Percentiles rank a stretch among this genome's conserved stretches.
These are phyloP conservation scores for Rosellinia necatrix DNA, from an alignment of 2,329 filamentous ascomycete species.

Conservation along the genomic window DNA sequence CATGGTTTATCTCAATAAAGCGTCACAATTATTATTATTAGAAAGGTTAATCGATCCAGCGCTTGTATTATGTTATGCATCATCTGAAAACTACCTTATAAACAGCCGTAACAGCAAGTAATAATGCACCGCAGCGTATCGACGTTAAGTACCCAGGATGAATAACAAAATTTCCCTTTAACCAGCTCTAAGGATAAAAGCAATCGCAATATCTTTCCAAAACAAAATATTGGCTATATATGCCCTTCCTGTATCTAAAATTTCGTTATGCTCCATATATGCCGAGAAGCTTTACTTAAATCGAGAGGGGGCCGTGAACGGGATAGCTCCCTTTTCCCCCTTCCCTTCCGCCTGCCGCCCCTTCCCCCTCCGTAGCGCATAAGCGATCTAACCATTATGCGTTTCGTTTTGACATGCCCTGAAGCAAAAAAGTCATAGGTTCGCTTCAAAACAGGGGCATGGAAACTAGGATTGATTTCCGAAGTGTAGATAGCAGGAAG, in stretches of 20 bases:
- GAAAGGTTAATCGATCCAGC: neutral
- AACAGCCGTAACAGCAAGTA: neutral
- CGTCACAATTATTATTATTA: too few species aligned
- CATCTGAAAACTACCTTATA: too few species aligned
- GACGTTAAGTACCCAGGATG: too few species aligned
- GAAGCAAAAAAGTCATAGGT: conserved; percentile 4
- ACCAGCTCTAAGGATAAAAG: conserved; percentile 2
- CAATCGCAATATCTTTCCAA: neutral
- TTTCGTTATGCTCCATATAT: conserved; percentile 10
- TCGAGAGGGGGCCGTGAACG: conserved; percentile 7
- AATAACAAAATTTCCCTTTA: neutral
- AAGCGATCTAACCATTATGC: neutral
- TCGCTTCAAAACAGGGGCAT: neutral
- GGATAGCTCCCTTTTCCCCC: neutral
- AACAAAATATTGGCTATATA: conserved; percentile 3
- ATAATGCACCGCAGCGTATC: too few species aligned
- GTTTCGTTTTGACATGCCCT: neutral
- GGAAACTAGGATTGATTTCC: neutral
- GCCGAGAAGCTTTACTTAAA: conserved; percentile 1
- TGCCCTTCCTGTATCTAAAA: conserved; percentile 16
- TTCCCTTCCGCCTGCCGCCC: neutral
- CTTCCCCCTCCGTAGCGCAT: neutral
- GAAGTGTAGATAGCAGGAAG: conserved; percentile 4
- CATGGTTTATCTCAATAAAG: too few species aligned
- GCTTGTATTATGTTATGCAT: too few species aligned